Percentiles rank a stretch among this genome's conserved stretches.
These are phyloP conservation scores for Tilletia caries DNA, from an alignment of 1,284 basidiomycete species.

Conservation along the genomic window DNA sequence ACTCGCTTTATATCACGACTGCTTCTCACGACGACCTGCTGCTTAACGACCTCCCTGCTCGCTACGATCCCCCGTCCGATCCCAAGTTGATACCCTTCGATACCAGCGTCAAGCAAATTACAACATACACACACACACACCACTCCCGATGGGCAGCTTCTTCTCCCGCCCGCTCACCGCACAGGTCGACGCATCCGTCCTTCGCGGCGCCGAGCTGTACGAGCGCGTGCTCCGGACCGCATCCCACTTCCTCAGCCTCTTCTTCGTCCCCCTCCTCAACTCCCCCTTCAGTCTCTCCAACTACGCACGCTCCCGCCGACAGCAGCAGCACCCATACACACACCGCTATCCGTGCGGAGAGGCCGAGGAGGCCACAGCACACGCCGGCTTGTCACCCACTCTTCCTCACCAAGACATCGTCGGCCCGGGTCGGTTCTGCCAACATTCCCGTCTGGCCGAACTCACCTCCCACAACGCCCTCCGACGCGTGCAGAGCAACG, in stretches of 20 bases:
- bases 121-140: too few relatives aligned
- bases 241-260: background rate
- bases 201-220: background rate
- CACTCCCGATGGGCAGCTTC: background rate
- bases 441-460: background rate
- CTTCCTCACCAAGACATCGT: too few relatives aligned
- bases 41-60: too few relatives aligned
- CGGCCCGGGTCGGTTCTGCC: background rate
- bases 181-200: background rate
- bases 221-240: background rate
- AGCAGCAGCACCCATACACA: background rate
- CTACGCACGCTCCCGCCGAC: background rate
- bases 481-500: background rate
- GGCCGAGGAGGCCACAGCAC: background rate
- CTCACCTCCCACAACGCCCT: background rate
- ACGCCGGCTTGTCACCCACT: background rate
- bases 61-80: too few relatives aligned
- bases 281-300: background rate
- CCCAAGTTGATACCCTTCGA: too few relatives aligned
- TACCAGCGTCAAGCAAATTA: too few relatives aligned
- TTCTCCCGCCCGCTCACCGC: background rate
- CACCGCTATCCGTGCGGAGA: background rate
- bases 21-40: too few relatives aligned
- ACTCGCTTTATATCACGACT: too few relatives aligned
- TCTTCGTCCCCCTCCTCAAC: constrained; percentile 5